A percentile compares a stretch with the other conserved stretches of the same genome.
Conservation (phyloP, 225 moss, liverwort and hornwort genomes). For the Bryum argenteum region DNA sequence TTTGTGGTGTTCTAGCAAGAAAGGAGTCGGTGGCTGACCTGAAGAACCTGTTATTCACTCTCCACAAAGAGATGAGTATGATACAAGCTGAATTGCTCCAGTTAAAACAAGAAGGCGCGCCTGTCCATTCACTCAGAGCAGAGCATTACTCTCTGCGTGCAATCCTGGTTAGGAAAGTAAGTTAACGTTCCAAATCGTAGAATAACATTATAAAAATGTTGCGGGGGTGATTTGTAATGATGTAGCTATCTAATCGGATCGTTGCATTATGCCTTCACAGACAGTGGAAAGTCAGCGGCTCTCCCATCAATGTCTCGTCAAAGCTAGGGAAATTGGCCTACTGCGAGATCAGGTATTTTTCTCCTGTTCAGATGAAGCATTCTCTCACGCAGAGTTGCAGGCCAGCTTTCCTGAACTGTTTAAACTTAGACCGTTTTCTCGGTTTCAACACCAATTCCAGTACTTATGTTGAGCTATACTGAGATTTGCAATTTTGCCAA, state of each 20-base stretch:
- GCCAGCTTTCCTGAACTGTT: not conserved
- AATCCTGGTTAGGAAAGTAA: constrained; percentile 78
- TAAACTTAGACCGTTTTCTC: not conserved
- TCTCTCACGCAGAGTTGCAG: constrained; percentile 8
- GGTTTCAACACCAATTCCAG: not conserved
- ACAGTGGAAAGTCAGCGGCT: constrained; percentile 54
- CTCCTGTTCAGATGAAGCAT: constrained; percentile 10
- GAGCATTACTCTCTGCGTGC: constrained; percentile 64
- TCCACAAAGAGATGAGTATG: constrained; percentile 85
- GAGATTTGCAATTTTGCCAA: not conserved
- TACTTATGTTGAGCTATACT: constrained; percentile 4
- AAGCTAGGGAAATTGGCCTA: constrained; percentile 49
- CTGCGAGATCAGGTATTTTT: constrained; percentile 66
- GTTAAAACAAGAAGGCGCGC: constrained; percentile 69
- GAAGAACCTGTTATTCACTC: constrained; percentile 69
- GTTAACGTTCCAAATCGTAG: not conserved
- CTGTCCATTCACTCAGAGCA: constrained; percentile 77
- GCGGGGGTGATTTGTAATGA: not conserved
- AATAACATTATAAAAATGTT: not conserved
- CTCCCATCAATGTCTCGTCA: constrained; percentile 56
- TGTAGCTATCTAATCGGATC: not conserved
- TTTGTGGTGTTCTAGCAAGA: constrained; percentile 52
- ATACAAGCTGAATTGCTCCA: constrained; percentile 75
- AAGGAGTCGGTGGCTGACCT: constrained; percentile 77
- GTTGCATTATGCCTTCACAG: constrained; percentile 41